These are phyloP conservation scores for Aspergillus kassunensis DNA, from an alignment of 495 filamentous ascomycete genomes.

Conservation along the genomic window DNA sequence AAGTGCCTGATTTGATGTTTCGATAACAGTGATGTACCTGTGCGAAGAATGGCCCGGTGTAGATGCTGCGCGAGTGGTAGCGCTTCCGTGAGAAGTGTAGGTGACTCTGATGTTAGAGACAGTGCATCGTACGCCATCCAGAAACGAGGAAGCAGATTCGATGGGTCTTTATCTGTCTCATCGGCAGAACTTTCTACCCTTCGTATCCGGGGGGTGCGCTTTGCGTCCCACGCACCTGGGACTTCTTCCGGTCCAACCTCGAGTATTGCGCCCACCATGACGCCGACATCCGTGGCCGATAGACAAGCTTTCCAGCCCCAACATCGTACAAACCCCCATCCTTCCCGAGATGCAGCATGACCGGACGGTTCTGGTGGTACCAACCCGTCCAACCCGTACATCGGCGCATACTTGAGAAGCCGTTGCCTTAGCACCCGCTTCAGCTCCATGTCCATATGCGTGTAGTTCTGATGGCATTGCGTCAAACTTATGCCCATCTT, in stretches of 20 bases:
- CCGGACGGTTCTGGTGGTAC: constrained; percentile 65
- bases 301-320: constrained; percentile 98
- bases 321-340: constrained; percentile 94
- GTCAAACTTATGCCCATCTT: constrained; percentile 96
- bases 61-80: constrained; percentile 84
- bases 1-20: constrained; percentile 93
- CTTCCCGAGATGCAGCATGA: constrained; percentile 57
- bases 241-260: constrained; percentile 67
- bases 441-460: constrained; percentile 97
- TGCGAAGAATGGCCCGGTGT: constrained; percentile 88
- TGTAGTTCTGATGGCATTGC: constrained; percentile 92
- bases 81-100: constrained; percentile 55
- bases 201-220: constrained; percentile 33
- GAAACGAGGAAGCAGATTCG: constrained; percentile 59
- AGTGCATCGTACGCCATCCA: constrained; percentile 94
- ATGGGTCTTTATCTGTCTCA: constrained; percentile 31
- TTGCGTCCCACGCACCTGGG: constrained; percentile 34
- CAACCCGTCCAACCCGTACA: constrained; percentile 89
- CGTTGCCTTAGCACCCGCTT: constrained; percentile 85
- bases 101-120: constrained; percentile 39
- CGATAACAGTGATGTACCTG: constrained; percentile 82
- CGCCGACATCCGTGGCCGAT: constrained; percentile 84
- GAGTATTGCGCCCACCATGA: constrained; percentile 83
- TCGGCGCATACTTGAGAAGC: constrained; percentile 79
- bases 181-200: constrained; percentile 28